Base-by-base conservation (phyloP, 257 asterid genomes). In the Paraleonurus japonicus region DNA sequence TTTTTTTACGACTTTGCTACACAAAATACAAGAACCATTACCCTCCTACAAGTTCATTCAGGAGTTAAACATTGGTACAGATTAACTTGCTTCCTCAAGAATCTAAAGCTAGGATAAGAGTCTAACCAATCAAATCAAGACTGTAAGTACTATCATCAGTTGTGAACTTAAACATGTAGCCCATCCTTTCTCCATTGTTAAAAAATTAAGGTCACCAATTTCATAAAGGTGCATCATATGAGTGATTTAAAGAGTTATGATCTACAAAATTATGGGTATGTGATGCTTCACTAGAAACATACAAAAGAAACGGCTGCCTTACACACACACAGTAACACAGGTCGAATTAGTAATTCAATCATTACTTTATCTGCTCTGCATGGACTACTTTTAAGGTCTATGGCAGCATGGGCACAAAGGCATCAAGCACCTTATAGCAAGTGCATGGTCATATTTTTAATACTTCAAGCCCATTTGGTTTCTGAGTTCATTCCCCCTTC, bases 371-470 rank as follows among this genome's bases (percentile, higher is more conserved):
- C 50, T 23, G 24, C 6, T 63, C 60, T 37, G n/a, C 23, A 39
- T 53, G 43, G 7, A 17, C 43, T 64, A 28, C 20, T 17, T 50
- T 35, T 57, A 22, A 63, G 47, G 58, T 57, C 23, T 4, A 43
- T 43, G 15, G 12, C 23, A 15, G 64, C 12, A 32, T 11, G 24
- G 60, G 33, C 16, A 70, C 7, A 71, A 65, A 71, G 54, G 43
- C 45, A 37, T 19, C 61, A 53, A 61, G 61, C 39, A 67, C 37
- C 20, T 19, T 17, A 64, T 7, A 27, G 15, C 7, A n/a, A 43
- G 13, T 62, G 17, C 39, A 57, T 64, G 48, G 65, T 71, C 27
- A 15, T 55, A 69, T 47, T 37, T 65, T 22, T 28, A 45, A 55
- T 65, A 71, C 64, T 62, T 45, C 12, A 50, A 15, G 5, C 67